Evolutionary conservation across 2,329 filamentous ascomycete genomes (phyloP), one percentile per base, ranked within the genome.

Genomic region (Chaetomium sp.): DNA sequence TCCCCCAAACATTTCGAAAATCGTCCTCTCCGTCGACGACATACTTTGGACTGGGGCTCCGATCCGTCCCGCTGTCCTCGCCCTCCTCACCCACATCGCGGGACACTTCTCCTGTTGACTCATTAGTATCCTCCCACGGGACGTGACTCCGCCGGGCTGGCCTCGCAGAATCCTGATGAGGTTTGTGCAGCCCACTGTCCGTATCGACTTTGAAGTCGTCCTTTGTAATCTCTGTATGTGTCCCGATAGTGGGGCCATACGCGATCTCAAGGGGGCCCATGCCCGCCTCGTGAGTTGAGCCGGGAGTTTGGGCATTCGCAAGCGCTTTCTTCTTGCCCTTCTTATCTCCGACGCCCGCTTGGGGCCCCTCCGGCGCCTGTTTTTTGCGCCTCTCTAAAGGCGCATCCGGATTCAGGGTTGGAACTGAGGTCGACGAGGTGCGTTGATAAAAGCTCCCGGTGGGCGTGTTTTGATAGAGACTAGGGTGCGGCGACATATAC

Each of bases 401-500:
- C 3, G 67, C 66, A 19, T 67, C 63, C 7, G 71, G 65, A 47
- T 71, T 67, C 7, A 72, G 65, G 3, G 67, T 65, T 4, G 68
- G 70, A 1, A 63, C 59, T 0, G 72, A 71, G 42, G 54, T 68
- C 23, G 70, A 63, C 3, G 66, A 68, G 19, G 71, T 68, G 25
- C 65, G 68, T 12, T 69, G 56, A 45, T 72, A 71, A 42, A 70
- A 68, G 51, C 70, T 71, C 2, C 70, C 70, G 1, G 67, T 70
- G 13, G 71, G 72, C 13, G 70, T 69, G 55, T 76, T 67, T 65
- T 78, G 77, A 67, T 76, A 77, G 1, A 73, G 68, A 25, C 73
- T 72, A 3, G 76, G 72, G 42, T 74, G 73, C 6, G 74, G 71
- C 16, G 78, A 78, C 62, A 74, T 57, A 47, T 69, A 69, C 4